A percentile compares a stretch with the other conserved stretches of the same genome.
Evolutionary conservation across 75 land plant species (phyloP).

Genomic region (Adiantum capillusveneris): DNA sequence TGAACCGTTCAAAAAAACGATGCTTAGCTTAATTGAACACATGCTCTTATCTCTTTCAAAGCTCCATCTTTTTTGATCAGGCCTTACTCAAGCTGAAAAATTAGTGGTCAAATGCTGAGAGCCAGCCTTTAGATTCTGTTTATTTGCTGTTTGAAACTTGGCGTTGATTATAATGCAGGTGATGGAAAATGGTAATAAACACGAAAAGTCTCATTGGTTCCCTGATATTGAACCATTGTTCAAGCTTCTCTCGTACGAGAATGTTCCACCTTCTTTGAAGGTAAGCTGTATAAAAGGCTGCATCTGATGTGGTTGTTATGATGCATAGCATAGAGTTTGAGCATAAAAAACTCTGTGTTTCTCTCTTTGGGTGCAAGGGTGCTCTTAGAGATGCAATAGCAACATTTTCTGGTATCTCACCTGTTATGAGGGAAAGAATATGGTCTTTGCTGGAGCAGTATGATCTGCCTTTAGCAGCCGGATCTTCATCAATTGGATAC

Average conservation of each 20-base stretch:
- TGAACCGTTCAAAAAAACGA: too few relatives aligned
- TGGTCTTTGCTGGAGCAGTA: constrained; percentile 90
- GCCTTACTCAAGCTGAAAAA: too few relatives aligned
- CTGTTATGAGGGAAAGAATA: constrained; percentile 62
- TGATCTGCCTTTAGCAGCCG: constrained; percentile 89
- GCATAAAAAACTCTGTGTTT: background rate
- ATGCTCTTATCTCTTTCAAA: too few relatives aligned
- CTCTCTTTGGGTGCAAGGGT: constrained; percentile 38
- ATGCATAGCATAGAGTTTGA: too few relatives aligned
- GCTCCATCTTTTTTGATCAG: too few relatives aligned
- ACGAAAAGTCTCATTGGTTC: constrained; percentile 84
- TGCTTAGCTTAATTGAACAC: too few relatives aligned
- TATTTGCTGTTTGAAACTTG: too few relatives aligned
- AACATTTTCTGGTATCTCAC: constrained; percentile 62
- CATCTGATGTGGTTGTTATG: background rate
- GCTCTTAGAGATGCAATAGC: constrained; percentile 82
- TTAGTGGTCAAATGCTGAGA: too few relatives aligned
- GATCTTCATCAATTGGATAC: constrained; percentile 26
- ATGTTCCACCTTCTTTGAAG: constrained; percentile 96
- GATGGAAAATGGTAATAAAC: constrained; percentile 72
- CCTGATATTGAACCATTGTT: constrained; percentile 95
- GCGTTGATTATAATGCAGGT: constrained; percentile 50
- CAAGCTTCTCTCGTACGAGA: constrained; percentile 90
- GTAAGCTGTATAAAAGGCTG: too few relatives aligned
- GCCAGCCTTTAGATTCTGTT: too few relatives aligned